phyloP scores from a whole-genome alignment of 2,329 filamentous ascomycete genomes.

The Pseudogymnoascus destructans region DNA sequence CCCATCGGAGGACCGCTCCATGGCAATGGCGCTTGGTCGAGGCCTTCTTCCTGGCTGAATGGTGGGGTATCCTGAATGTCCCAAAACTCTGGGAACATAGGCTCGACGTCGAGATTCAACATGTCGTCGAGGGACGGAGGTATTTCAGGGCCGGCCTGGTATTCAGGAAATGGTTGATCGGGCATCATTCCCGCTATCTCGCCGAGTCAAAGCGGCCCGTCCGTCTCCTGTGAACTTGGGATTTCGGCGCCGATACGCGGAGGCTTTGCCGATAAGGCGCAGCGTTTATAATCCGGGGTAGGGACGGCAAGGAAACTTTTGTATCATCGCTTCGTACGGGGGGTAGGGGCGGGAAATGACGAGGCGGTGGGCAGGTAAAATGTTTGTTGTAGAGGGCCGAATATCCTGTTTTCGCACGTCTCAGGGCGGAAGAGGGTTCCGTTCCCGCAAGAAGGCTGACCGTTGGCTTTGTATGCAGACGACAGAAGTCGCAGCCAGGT shows the following conservation, averaged over 20 bases:
- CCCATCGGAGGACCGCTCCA: constrained; percentile 24
- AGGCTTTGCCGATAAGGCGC: background rate
- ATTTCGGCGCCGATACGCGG: background rate
- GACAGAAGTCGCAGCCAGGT: background rate
- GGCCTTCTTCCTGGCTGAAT: constrained; percentile 20
- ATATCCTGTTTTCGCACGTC: constrained; percentile 3
- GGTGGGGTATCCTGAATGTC: constrained; percentile 21
- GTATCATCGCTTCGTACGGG: background rate
- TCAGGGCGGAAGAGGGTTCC: background rate
- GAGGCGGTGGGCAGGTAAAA: background rate
- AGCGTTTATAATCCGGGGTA: background rate
- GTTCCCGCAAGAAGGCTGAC: constrained; percentile 4
- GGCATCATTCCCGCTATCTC: constrained; percentile 6
- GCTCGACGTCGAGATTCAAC: constrained; percentile 13
- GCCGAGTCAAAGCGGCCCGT: background rate
- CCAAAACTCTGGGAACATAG: constrained; percentile 21
- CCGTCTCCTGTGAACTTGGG: background rate
- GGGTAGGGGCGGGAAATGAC: background rate
- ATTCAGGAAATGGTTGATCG: constrained; percentile 6
- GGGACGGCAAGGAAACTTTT: background rate
- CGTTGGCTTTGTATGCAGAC: background rate
- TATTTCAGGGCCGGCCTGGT: background rate
- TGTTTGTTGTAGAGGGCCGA: background rate
- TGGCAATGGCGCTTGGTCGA: constrained; percentile 25
- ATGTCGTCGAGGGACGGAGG: background rate